A percentile compares a stretch with the other conserved stretches of the same genome.
phyloP scores from a whole-genome alignment of 2,329 filamentous ascomycete species.

The Alternaria conjuncta region DNA sequence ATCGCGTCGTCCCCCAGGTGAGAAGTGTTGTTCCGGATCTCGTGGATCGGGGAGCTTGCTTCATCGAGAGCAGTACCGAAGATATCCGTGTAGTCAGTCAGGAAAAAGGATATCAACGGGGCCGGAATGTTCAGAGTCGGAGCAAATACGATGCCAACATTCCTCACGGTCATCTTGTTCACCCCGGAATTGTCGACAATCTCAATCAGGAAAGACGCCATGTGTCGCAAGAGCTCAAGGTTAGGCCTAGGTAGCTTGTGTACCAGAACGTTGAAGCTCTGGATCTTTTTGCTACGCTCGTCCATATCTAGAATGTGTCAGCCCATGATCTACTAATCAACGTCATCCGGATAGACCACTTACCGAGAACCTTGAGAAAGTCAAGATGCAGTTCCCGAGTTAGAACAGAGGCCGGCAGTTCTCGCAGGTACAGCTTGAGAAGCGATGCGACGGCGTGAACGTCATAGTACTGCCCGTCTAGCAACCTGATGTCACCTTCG shows the following conservation, averaged over 20 bases:
- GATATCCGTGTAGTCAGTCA: conserved; percentile 87
- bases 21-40: conserved; percentile 52
- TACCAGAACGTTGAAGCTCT: conserved; percentile 77
- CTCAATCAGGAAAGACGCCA: conserved; percentile 87
- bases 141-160: conserved; percentile 96
- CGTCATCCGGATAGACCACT: conserved; percentile 25
- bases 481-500: conserved; percentile 87
- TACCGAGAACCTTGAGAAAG: conserved; percentile 79
- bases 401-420: conserved; percentile 88
- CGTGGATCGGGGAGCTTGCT: conserved; percentile 53
- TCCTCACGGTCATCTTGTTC: conserved; percentile 98
- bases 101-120: conserved; percentile 89
- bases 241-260: conserved; percentile 82
- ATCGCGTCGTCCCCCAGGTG: conserved; percentile 62
- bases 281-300: conserved; percentile 76
- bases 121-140: conserved; percentile 96
- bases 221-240: conserved; percentile 77
- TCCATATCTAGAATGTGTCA: conserved; percentile 66
- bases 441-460: conserved; percentile 95
- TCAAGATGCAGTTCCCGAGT: conserved; percentile 89
- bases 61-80: conserved; percentile 75
- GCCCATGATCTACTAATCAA: neutral
- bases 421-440: conserved; percentile 90
- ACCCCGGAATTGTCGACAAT: conserved; percentile 88
- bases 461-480: conserved; percentile 89